phyloP scores from a whole-genome alignment of 2,329 filamentous ascomycete genomes.

The Sordariomycetes sp. region DNA sequence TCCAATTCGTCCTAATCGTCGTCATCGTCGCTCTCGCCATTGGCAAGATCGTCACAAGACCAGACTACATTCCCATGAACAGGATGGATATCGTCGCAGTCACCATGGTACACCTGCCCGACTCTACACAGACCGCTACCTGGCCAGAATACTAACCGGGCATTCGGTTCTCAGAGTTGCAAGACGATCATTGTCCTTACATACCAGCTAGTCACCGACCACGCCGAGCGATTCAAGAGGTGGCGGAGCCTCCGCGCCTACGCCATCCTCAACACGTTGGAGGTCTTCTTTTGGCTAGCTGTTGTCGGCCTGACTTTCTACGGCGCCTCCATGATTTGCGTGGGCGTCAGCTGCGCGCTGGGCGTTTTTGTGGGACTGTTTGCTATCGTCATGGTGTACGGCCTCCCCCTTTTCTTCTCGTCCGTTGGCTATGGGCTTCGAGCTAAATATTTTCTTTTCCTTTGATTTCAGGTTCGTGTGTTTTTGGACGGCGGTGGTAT shows the following conservation, averaged over 20 bases:
- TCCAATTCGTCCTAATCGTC: neutral
- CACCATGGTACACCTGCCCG: neutral
- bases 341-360: neutral
- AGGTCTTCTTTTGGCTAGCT: neutral
- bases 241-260: neutral
- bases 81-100: neutral
- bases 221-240: neutral
- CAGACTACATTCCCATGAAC: neutral
- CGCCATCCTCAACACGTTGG: neutral
- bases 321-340: neutral
- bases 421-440: too few relatives aligned
- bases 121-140: neutral
- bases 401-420: too few relatives aligned
- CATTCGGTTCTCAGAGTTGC: neutral
- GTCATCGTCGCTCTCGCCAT: neutral
- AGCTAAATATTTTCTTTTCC: too few relatives aligned
- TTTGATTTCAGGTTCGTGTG: neutral
- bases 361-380: neutral
- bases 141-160: neutral
- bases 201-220: neutral
- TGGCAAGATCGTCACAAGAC: neutral
- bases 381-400: neutral
- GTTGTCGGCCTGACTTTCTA: neutral
- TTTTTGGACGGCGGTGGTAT: neutral
- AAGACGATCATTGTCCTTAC: neutral